phyloP scores from a whole-genome alignment of 345 rosid species.

The Moringa oleifera region DNA sequence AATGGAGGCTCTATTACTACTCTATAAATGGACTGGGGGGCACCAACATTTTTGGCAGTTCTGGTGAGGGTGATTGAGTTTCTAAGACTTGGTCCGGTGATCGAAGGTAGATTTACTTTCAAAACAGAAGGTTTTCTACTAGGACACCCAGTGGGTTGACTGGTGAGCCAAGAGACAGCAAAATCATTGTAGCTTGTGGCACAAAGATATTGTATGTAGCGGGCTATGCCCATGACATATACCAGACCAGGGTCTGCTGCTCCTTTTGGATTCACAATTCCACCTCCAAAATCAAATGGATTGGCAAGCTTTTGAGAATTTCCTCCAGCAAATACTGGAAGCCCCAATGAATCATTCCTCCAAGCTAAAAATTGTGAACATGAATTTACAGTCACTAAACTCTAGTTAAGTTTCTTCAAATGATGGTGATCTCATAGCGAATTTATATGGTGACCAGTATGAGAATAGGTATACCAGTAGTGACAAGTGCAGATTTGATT shows the following conservation, averaged over 20 bases:
- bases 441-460: too few relatives aligned
- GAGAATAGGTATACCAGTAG: constrained; percentile 26
- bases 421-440: constrained; percentile 6
- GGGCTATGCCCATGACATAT: constrained; percentile 40
- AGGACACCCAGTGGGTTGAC: constrained; percentile 20
- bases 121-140: constrained; percentile 16
- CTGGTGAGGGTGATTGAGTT: constrained; percentile 21
- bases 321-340: constrained; percentile 39
- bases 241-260: constrained; percentile 59
- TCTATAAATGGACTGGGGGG: constrained; percentile 23
- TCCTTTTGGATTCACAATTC: constrained; percentile 48
- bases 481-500: constrained; percentile 42
- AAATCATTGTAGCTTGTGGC: constrained; percentile 39
- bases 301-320: constrained; percentile 33
- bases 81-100: constrained; percentile 26
- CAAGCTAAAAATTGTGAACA: constrained; percentile 32
- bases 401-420: not conserved
- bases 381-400: too few relatives aligned
- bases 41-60: constrained; percentile 42
- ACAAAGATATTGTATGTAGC: constrained; percentile 42
- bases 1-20: constrained; percentile 23
- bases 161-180: constrained; percentile 39
- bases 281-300: constrained; percentile 56
- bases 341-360: constrained; percentile 32
- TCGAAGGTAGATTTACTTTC: constrained; percentile 47